Percentiles rank a stretch among this genome's conserved stretches.
Evolutionary conservation across 192 early-diverging fungal species (phyloP).

Genomic region (Coemansia sp.): DNA sequence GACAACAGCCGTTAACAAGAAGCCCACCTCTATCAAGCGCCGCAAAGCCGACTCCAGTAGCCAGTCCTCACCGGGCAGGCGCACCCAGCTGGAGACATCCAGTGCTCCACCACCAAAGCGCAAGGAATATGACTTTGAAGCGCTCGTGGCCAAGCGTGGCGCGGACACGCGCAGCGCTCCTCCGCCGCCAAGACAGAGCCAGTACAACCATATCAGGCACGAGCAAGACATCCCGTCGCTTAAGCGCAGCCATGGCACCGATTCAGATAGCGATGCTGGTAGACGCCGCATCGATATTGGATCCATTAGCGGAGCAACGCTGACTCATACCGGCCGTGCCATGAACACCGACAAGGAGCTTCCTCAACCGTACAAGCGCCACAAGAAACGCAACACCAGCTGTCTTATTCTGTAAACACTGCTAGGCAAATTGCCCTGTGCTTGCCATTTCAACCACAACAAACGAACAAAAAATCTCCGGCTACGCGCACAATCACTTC

Average conservation of each 20-base stretch:
- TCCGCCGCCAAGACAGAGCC: slow-evolving; percentile 2
- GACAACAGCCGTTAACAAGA: neutral
- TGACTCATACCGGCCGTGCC: neutral
- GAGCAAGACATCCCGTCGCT: neutral
- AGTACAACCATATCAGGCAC: neutral
- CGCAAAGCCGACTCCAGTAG: neutral
- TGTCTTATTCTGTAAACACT: slow-evolving; percentile 5
- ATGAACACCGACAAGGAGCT: slow-evolving; percentile 35
- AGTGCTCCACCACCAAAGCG: slow-evolving; percentile 4
- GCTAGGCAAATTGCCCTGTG: neutral
- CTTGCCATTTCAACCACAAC: neutral
- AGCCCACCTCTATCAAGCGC: neutral
- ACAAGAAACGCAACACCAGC: slow-evolving; percentile 11
- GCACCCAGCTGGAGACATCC: neutral
- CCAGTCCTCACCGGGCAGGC: neutral
- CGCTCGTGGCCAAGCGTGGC: neutral
- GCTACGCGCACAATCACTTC: neutral
- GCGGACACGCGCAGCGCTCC: slow-evolving; percentile 10
- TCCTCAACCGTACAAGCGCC: slow-evolving; percentile 19
- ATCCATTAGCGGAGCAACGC: slow-evolving; percentile 4
- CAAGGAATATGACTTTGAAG: neutral
- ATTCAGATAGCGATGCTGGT: slow-evolving; percentile 7
- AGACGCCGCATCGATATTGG: slow-evolving; percentile 11
- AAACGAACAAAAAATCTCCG: neutral
- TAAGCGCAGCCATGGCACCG: slow-evolving; percentile 11